Conservation (phyloP, 1,284 basidiomycete genomes). For the Flammula alnicola region DNA sequence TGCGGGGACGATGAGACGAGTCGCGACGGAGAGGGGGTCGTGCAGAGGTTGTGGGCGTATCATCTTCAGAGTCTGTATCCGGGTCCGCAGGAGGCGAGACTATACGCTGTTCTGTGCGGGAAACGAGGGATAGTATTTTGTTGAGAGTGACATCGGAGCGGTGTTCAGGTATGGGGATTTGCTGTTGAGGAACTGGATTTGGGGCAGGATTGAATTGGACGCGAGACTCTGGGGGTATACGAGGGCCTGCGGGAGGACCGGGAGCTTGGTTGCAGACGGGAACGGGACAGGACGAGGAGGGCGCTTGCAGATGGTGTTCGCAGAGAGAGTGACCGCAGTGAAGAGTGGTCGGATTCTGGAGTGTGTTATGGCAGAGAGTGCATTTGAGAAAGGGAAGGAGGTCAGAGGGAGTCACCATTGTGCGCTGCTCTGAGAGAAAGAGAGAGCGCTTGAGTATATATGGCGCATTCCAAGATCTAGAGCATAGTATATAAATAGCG, state of each 20-base stretch:
- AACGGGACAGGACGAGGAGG: conserved; percentile 32
- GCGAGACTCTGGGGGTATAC: conserved; percentile 19
- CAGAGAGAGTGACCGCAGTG: conserved; percentile 50
- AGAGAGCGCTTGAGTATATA: too few species aligned
- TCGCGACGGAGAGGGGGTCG: conserved; percentile 2
- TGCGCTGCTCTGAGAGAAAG: too few species aligned
- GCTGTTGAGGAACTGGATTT: conserved; percentile 23
- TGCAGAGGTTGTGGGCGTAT: conserved; percentile 21
- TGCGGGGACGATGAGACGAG: conserved; percentile 31
- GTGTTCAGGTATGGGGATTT: conserved; percentile 19
- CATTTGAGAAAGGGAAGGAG: conserved; percentile 38
- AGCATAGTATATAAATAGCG: conserved; percentile 7
- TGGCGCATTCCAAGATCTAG: too few species aligned
- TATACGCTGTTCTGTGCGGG: conserved; percentile 29
- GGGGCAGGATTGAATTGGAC: conserved; percentile 26
- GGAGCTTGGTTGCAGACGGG: conserved; percentile 27
- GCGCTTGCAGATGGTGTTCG: conserved; percentile 29
- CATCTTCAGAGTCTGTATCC: conserved; percentile 28
- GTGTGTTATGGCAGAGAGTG: conserved; percentile 34
- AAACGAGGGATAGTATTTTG: conserved; percentile 58
- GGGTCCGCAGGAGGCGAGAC: conserved; percentile 17
- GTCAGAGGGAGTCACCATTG: conserved; percentile 17
- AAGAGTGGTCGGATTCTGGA: conserved; percentile 41
- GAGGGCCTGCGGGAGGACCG: conserved; percentile 25
- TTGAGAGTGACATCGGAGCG: conserved; percentile 64